Conservation (phyloP, 2,329 filamentous ascomycete species). For the Verticillium alfalfae region DNA sequence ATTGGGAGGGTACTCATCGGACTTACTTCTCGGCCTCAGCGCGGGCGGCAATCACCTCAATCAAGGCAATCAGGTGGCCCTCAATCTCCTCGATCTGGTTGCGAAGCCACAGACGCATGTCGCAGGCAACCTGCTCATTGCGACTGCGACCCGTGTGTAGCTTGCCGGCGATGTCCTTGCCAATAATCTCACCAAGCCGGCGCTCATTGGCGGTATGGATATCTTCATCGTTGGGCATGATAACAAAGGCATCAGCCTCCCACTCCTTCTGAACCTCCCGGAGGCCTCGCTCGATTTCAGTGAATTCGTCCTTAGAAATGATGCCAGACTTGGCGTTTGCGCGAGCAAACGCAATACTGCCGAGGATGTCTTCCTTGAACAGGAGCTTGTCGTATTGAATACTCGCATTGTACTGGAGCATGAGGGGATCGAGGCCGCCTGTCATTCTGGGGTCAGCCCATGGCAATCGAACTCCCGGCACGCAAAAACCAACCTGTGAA, state of each 20-base stretch:
- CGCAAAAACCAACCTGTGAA: conserved; percentile 20
- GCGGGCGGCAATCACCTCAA: conserved; percentile 14
- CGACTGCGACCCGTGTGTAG: conserved; percentile 65
- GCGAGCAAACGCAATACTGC: conserved; percentile 74
- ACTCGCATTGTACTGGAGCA: conserved; percentile 79
- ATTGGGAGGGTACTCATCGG: background rate
- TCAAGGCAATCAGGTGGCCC: conserved; percentile 16
- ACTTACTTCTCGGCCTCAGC: conserved; percentile 21
- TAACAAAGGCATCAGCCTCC: conserved; percentile 42
- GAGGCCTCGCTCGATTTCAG: conserved; percentile 68
- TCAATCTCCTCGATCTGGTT: conserved; percentile 17
- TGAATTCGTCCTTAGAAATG: conserved; percentile 67
- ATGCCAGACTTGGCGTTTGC: conserved; percentile 74
- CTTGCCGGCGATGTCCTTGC: conserved; percentile 65
- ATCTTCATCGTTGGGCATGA: conserved; percentile 60
- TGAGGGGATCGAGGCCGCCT: conserved; percentile 80
- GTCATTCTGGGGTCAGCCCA: conserved; percentile 17
- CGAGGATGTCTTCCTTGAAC: conserved; percentile 75
- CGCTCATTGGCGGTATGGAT: conserved; percentile 53
- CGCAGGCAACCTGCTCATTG: conserved; percentile 70
- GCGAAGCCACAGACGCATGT: conserved; percentile 62
- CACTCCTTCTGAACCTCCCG: conserved; percentile 49
- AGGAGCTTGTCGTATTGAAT: conserved; percentile 75
- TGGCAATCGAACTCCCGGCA: too few species aligned
- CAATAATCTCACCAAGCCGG: conserved; percentile 64